Evolutionary conservation across 495 filamentous ascomycete species (phyloP), one percentile per base, ranked within the genome.

Genomic region (Glarea lozoyensis): DNA sequence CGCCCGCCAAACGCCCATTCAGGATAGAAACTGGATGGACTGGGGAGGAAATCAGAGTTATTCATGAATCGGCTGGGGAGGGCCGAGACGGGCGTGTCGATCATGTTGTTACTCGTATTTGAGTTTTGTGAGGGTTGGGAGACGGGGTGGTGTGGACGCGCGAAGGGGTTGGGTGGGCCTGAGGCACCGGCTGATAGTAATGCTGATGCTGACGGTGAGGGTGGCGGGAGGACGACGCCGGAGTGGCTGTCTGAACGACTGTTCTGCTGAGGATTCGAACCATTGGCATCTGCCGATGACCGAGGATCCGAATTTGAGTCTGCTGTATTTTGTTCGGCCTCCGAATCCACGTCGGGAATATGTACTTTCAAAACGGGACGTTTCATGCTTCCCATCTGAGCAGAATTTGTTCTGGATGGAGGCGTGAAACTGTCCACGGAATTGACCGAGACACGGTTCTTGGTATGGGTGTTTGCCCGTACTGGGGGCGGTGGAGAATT

Each of bases 51-150:
- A 6, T 83, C 82, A n/a, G n/a, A n/a, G 50, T 86, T 82, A 20
- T 79, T 81, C 33, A 95, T 79, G 60, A 97, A 96, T 18, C 89
- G 76, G 37, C 85, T 92, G 2, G 92, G 92, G 6, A 98, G 70
- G 2, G 92, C 90, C n/a, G 90, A 96, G n/a, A 94, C 89, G 0
- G 92, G 92, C 3, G 92, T 97, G 53, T 96, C 88, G 46, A 88
- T 89, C 49, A 86, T 82, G 58, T 84, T 85, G 43, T 75, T 79
- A 40, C 66, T 75, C 42, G 68, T 79, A 48, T 73, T 78, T 30
- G 75, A 58, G 57, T 78, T 43, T 54, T 68, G 53, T 2, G 74
- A 72, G 9, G 79, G 79, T 53, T 68, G 52, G 6, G 75, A 73
- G 12, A 80, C 81, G 3, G 84, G 82, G 27, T 69, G 68, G 29